Percentiles rank a stretch among this genome's conserved stretches.
These are phyloP conservation scores for Kalanchoe fedtschenkoi DNA, from an alignment of 164 flowering plant species.

Conservation along the genomic window DNA sequence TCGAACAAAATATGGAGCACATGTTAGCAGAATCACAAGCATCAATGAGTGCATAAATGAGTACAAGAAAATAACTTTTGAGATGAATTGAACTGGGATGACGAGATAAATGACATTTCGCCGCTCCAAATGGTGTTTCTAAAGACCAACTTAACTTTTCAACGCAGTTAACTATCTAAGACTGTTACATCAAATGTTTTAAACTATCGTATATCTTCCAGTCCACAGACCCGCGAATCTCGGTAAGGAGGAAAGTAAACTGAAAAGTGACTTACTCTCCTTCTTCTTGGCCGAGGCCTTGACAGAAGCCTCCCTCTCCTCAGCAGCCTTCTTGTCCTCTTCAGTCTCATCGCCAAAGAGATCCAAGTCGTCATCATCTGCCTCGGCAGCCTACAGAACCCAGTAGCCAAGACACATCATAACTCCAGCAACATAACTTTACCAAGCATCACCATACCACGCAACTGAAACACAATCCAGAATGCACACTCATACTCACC, in stretches of 20 bases:
- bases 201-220: no score
- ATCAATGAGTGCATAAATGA: no score
- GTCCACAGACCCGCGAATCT: no score
- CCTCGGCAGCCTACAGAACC: slow-evolving; percentile 26
- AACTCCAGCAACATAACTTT: not conserved
- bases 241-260: not conserved
- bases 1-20: not conserved
- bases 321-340: slow-evolving; percentile 89
- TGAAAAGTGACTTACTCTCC: slow-evolving; percentile 52
- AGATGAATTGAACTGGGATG: no score
- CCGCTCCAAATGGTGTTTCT: no score
- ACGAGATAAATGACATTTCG: no score
- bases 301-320: slow-evolving; percentile 48
- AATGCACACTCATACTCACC: slow-evolving; percentile 17
- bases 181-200: no score
- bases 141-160: no score
- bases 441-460: no score
- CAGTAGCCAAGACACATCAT: not conserved
- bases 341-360: slow-evolving; percentile 93
- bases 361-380: slow-evolving; percentile 82
- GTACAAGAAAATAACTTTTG: no score
- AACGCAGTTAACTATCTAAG: not conserved
- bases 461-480: not conserved
- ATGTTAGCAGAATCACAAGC: not conserved
- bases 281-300: slow-evolving; percentile 78